Evolutionary conservation across 352 stramenopile species (phyloP).

Genomic region (Phytopythium delawarense): DNA sequence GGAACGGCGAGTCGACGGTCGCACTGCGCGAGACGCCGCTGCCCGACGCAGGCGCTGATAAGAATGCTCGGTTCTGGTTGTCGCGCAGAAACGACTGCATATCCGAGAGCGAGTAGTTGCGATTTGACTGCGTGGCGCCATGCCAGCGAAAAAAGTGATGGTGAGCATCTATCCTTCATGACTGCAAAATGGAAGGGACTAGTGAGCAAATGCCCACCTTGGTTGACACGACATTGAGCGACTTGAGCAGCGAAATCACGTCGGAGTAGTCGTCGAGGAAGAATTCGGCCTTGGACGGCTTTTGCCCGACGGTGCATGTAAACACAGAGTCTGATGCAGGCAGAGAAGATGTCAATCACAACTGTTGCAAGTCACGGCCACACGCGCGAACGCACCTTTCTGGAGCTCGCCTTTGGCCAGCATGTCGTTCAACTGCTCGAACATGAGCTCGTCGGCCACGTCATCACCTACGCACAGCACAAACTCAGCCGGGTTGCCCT

Average conservation of each 20-base stretch:
- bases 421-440: constrained; percentile 65
- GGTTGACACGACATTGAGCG: constrained; percentile 64
- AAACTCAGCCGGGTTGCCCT: constrained; percentile 91
- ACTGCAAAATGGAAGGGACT: background rate
- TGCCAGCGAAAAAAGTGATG: background rate
- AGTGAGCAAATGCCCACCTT: constrained; percentile 35
- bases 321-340: constrained; percentile 81
- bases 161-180: background rate
- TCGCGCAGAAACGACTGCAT: constrained; percentile 77
- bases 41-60: constrained; percentile 40
- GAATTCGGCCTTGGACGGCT: constrained; percentile 94
- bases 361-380: background rate
- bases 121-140: constrained; percentile 43
- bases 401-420: constrained; percentile 28
- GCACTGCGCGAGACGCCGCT: constrained; percentile 35
- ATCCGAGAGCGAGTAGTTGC: constrained; percentile 79
- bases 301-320: constrained; percentile 97
- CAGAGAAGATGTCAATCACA: background rate
- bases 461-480: constrained; percentile 97
- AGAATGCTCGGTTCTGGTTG: constrained; percentile 31
- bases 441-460: constrained; percentile 98
- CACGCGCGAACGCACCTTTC: constrained; percentile 32
- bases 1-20: constrained; percentile 45
- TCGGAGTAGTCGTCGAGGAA: constrained; percentile 96
- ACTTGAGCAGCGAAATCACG: constrained; percentile 91